Conservation (phyloP, 768 basidiomycete species). For the Suillus spraguei region DNA sequence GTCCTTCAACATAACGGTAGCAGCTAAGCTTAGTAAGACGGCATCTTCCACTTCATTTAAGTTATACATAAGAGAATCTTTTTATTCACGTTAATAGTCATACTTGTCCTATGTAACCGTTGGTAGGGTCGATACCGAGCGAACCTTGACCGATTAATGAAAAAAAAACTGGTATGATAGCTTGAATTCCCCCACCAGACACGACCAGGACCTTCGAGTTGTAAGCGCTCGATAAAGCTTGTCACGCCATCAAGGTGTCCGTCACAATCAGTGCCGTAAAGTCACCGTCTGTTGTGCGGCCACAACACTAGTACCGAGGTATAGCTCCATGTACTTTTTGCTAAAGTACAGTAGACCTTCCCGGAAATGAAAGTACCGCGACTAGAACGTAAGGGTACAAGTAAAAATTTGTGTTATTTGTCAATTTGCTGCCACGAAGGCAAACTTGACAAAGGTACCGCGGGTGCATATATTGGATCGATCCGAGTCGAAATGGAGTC, state of each 20-base stretch:
- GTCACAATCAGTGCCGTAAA: neutral
- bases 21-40: constrained; percentile 33
- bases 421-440: neutral
- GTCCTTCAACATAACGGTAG: constrained; percentile 20
- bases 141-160: neutral
- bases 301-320: neutral
- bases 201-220: neutral
- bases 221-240: neutral
- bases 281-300: neutral
- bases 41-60: constrained; percentile 26
- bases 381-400: neutral
- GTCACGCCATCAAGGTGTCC: neutral
- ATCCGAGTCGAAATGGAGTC: neutral
- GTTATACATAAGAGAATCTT: constrained; percentile 2
- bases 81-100: neutral
- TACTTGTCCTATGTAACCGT: neutral
- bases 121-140: neutral
- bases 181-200: neutral
- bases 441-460: neutral
- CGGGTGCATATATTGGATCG: neutral
- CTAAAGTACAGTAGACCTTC: neutral
- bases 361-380: neutral
- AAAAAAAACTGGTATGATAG: neutral
- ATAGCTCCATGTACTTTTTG: neutral
- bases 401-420: constrained; percentile 1